Evolutionary conservation across 371 early-diverging fungal genomes (phyloP), one percentile per base, ranked within the genome.

Genomic region (Batrachochytrium dendrobatidis): DNA sequence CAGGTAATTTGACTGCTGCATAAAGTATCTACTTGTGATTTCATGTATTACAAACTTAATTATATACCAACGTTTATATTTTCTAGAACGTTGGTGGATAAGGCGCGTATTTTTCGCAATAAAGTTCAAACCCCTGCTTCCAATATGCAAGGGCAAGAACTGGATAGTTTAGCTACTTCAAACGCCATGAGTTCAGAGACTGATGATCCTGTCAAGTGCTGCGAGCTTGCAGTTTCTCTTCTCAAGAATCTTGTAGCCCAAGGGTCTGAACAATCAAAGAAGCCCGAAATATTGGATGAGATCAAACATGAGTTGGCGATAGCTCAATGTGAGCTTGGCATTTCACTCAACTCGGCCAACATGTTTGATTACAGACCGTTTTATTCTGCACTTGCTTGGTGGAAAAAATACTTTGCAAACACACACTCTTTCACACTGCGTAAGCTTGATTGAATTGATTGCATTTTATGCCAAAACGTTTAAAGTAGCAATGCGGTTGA

Each of bases 281-380:
- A 33, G 58, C 39, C 15, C 39, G 39, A 39, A 12, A n/a, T n/a
- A 12, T 39, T 39, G 15, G 39, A 39, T 39, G 39, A 39, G 15
- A n/a, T n/a, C 25, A 17, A n/a, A 2, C 51, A 83, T 59, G 76
- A 83, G 34, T 63, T 85, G 3, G 85, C 84, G 0, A 58, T 82
- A 25, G 76, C 84, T 3, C 72, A 72, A 33, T 77, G 82, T 0
- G 80, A 80, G 79, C 66, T 75, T n/a, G 84, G 81, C 0, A 70
- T 84, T 1, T 82, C 69, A 61, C 65, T 65, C 35, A 68, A 46
- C 55, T 62, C 61, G 26, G 44, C 20, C 24, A 63, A 46, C 5
- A 15, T n/a, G 0, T 60, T 55, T 48, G 35, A 62, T 12, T 34
- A 71, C 0, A 71, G 74, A 56, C 66, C 79, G 2, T 83, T 84